Evolutionary conservation across 78 protist species (phyloP), one percentile per base, ranked within the genome.

Genomic region (Paulinella micropora): DNA sequence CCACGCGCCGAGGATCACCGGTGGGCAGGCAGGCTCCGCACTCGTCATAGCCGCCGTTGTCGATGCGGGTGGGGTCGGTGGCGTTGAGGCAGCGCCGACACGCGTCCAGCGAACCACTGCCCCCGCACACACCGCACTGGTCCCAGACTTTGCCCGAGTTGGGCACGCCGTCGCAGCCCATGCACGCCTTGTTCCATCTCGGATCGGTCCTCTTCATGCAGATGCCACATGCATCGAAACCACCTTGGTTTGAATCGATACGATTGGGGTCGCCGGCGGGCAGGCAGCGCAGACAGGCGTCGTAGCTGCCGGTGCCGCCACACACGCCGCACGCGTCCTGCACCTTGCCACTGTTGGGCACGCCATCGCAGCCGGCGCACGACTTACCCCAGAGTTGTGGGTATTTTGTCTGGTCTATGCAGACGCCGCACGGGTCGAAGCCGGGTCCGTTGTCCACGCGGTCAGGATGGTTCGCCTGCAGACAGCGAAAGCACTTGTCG

Each of bases 151-250:
- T 0, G 34, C 77, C 79, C 38, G 89, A 77, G 87, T 92, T 91
- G 31, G 90, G 90, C 29, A 92, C 86, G 81, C 95, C 94, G 84
- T 93, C 95, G 86, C 95, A 93, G 1, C 95, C 95, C 15, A 32
- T 41, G 81, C 95, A 93, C 1, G 90, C n/a, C n/a, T n/a, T n/a
- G n/a, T n/a, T n/a, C n/a, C n/a, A n/a, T n/a, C n/a, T n/a, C n/a
- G n/a, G n/a, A n/a, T n/a, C n/a, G 69, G 69, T 15, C 4, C 69
- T 51, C 32, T 51, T 4, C 32, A 51, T 4, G 4, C 32, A 23
- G 69, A 51, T 51, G 69, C 32, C 32, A 9, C 69, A 51, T 23
- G 69, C 32, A 23, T 15, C 4, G 69, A 9, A 9, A 9, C 69
- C 69, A 9, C 15, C 32, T 15, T 51, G 69, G 9, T 51, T 51